Evolutionary conservation across 495 filamentous ascomycete species (phyloP), one percentile per base, ranked within the genome.

Genomic region (Copromyces sp.): DNA sequence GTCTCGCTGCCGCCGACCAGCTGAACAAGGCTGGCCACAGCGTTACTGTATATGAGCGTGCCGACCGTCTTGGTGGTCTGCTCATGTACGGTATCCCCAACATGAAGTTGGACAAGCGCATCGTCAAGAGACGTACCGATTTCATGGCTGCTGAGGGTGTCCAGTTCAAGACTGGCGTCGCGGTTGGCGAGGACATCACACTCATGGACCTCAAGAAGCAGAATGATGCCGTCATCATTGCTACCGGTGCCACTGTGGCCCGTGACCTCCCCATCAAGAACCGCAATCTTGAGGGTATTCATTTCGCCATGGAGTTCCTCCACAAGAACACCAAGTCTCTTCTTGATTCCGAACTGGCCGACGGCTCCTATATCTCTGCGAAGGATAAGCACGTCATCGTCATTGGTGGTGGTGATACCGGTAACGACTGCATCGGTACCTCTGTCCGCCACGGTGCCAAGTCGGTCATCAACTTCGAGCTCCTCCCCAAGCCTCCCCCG

Each of bases 51-150:
- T 98, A 98, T 81, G 95, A 99, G 87, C 93, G 95, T 47, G 89
- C 95, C 74, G 95, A 99, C 81, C 93, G 95, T 73, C 84, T 92
- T 73, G 95, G 95, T 82, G 95, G 95, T 78, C 85, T 99, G 73
- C 90, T 99, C 77, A 99, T 99, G 95, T 90, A 99, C 80, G 95
- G 95, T 75, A 99, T 99, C 74, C 95, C 95, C 68, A 99, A 99
- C 87, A 99, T 99, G 95, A 99, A 99, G 87, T 90, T 99, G 39
- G 95, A 99, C 87, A 99, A 99, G 88, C 93, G 93, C 79, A 88
- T 99, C 72, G 95, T 99, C 69, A 93, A 98, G 86, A 92, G 95
- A 69, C 92, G 95, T 78, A 93, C 95, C 29, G 92, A 99, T 82
- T 91, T 99, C 82, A 97, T 99, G 94, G 92, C 91, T 70, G 90